Conservation (phyloP, 768 basidiomycete species). For the Tricholoma sp. region DNA sequence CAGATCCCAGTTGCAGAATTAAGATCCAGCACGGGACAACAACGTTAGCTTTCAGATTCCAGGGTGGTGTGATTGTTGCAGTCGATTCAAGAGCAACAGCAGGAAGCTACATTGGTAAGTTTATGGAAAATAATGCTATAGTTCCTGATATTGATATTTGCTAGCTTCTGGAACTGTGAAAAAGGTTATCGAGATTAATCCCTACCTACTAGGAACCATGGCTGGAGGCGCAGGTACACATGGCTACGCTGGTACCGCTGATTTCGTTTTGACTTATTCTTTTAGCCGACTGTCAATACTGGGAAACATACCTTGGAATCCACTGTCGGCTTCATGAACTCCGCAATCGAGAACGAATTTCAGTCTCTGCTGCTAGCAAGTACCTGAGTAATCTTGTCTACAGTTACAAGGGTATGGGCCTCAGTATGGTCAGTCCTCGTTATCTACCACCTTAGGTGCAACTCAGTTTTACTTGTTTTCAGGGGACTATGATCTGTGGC, state of each 20-base stretch:
- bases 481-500: constrained; percentile 99
- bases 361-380: constrained; percentile 98
- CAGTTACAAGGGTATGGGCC: constrained; percentile 97
- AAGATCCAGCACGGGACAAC: constrained; percentile 99
- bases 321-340: constrained; percentile 97
- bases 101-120: constrained; percentile 91
- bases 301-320: constrained; percentile 99
- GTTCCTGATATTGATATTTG: constrained; percentile 3
- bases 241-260: neutral
- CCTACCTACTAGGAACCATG: constrained; percentile 98
- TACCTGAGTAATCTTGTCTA: constrained; percentile 97
- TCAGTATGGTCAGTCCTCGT: constrained; percentile 81
- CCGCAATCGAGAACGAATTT: constrained; percentile 93
- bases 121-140: neutral
- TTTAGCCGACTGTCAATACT: constrained; percentile 91
- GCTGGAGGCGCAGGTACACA: constrained; percentile 92
- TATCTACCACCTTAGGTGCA: neutral
- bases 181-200: constrained; percentile 99
- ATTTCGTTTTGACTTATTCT: neutral
- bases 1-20: constrained; percentile 91
- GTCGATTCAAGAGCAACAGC: constrained; percentile 99
- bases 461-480: constrained; percentile 1
- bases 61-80: constrained; percentile 97
- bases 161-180: constrained; percentile 95
- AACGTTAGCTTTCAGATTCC: constrained; percentile 93